Evolutionary conservation across 371 early-diverging fungal genomes (phyloP), one percentile per base, ranked within the genome.

Genomic region (Coemansia sp.): DNA sequence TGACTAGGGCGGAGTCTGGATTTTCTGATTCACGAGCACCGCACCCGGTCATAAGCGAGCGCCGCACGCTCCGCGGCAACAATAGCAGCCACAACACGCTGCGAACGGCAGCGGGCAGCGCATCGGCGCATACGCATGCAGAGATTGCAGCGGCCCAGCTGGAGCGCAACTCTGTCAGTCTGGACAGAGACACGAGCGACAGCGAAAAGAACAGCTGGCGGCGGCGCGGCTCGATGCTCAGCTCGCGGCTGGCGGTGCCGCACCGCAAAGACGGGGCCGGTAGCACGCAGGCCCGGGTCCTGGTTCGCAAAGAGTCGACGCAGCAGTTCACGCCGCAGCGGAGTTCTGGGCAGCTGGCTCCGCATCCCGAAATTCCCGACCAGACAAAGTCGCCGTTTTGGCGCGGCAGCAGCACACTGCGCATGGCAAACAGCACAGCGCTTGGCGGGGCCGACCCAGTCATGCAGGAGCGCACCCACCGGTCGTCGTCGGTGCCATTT

Each of bases 401-500:
- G 76, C 73, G 73, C 28, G 61, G 65, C 41, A 52, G 62, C 32
- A 56, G 62, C 56, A 32, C 53, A 2, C 46, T 54, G 26, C 67
- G 67, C 21, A 58, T 56, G 39, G 63, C 72, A 4, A 55, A 28
- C 26, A 21, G 28, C 15, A 6, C 55, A 13, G 41, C 51, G 26
- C 57, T 9, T 15, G 4, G 17, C 13, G 15, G 9, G 1, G 29
- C 46, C 3, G 55, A 67, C 13, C 51, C 57, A 2, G 44, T 51
- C 19, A 15, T 57, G 1, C 52, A 55, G 41, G 76, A 76, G 52
- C 73, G 76, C 61, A 72, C 73, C 1, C 76, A 76, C 36, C 76
- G 76, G 53, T 76, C 76, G 52, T 68, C 76, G 24, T 76, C 76
- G 15, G 76, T 76, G 48, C 76, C 76, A 15, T 72, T 65, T 36